phyloP scores from a whole-genome alignment of 129 eudicot genomes.

The Smallanthus sonchifolius region DNA sequence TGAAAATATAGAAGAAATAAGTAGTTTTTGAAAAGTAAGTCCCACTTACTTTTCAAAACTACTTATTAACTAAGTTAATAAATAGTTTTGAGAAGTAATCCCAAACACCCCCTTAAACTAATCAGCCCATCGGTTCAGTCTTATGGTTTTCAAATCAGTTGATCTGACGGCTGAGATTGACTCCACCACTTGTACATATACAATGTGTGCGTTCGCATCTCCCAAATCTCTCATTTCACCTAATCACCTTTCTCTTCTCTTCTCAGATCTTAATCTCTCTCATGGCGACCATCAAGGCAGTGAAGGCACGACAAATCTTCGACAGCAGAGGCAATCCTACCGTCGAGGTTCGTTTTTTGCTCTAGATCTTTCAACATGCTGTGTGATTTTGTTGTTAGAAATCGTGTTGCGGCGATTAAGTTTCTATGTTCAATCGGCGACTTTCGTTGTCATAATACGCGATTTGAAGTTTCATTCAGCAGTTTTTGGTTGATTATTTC shows the following conservation, averaged over 20 bases:
- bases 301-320: constrained; percentile 93
- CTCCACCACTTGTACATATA: constrained; percentile 22
- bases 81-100: no score
- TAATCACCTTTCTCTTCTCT: constrained; percentile 3
- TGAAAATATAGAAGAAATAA: no score
- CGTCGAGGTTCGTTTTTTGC: constrained; percentile 62
- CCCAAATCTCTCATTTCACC: constrained; percentile 12
- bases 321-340: constrained; percentile 99
- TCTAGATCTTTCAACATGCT: not conserved
- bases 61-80: no score
- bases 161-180: constrained; percentile 45
- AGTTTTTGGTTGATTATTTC: not conserved
- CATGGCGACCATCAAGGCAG: constrained; percentile 69
- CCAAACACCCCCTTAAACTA: no score
- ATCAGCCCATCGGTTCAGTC: not conserved
- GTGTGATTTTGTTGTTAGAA: not conserved
- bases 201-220: not conserved
- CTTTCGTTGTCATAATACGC: not conserved
- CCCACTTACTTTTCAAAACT: no score
- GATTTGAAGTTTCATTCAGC: not conserved
- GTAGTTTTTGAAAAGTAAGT: no score
- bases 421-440: not conserved
- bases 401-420: not conserved
- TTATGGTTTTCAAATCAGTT: constrained; percentile 17
- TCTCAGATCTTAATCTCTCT: constrained; percentile 33